Conservation (phyloP, 2,329 filamentous ascomycete species). For the Arthroderma uncinatum region DNA sequence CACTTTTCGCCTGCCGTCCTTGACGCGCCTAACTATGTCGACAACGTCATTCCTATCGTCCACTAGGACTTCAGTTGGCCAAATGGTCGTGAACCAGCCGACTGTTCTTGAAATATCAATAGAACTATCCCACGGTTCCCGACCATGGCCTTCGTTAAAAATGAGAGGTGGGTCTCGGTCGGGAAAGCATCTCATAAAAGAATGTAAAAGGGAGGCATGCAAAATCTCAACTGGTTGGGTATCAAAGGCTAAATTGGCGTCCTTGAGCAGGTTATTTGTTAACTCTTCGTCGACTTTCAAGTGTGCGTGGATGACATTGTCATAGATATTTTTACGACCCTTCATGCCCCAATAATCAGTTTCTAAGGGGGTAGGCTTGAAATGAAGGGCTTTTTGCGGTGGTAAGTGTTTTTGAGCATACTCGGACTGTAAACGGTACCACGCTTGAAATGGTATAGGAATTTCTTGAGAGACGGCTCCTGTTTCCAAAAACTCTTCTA, state of each 20-base stretch:
- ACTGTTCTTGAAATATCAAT: conserved; percentile 41
- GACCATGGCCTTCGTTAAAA: conserved; percentile 41
- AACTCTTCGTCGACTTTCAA: neutral
- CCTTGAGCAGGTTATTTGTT: conserved; percentile 20
- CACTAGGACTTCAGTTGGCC: conserved; percentile 31
- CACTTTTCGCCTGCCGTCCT: conserved; percentile 29
- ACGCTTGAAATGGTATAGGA: conserved; percentile 28
- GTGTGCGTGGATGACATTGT: neutral
- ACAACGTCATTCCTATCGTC: conserved; percentile 21
- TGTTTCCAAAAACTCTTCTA: conserved; percentile 25
- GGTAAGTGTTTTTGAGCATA: conserved; percentile 14
- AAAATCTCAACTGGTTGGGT: conserved; percentile 31
- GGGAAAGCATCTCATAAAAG: conserved; percentile 35
- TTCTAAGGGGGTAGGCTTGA: neutral
- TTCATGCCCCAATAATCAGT: conserved; percentile 8
- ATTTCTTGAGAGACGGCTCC: conserved; percentile 20
- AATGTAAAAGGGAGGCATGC: conserved; percentile 30
- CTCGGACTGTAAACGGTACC: conserved; percentile 26
- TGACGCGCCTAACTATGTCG: conserved; percentile 27
- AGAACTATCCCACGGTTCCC: conserved; percentile 35
- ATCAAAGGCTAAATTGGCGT: conserved; percentile 24
- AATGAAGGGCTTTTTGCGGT: conserved; percentile 4
- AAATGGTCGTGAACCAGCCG: conserved; percentile 43
- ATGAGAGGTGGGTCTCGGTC: conserved; percentile 34
- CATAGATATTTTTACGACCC: neutral